A percentile compares a stretch with the other conserved stretches of the same genome.
Evolutionary conservation across 371 early-diverging fungal genomes (phyloP).

Genomic region (Nematocida sp.): DNA sequence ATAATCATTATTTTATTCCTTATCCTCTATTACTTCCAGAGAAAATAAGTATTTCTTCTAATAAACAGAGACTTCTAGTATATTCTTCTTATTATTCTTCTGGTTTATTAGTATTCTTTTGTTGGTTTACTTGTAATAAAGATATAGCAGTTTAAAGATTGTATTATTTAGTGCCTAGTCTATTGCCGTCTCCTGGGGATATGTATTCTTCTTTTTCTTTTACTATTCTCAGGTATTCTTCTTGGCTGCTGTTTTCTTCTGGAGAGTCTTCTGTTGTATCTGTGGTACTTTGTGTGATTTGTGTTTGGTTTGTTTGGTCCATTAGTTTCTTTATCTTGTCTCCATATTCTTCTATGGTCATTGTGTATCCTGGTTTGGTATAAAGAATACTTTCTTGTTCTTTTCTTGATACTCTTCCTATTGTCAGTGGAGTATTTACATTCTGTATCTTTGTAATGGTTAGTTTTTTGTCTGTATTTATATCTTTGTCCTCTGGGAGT

Average conservation of each 20-base stretch:
- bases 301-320: neutral
- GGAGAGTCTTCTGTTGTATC: neutral
- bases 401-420: neutral
- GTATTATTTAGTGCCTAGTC: conserved; percentile 32
- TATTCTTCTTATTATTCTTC: too few relatives aligned
- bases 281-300: neutral
- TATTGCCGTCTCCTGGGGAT: conserved; percentile 33
- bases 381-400: conserved; percentile 27
- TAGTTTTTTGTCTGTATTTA: too few relatives aligned
- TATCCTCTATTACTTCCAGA: conserved; percentile 25
- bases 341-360: conserved; percentile 49
- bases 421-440: neutral
- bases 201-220: conserved; percentile 8
- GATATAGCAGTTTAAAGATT: neutral
- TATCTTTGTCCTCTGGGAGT: conserved; percentile 12
- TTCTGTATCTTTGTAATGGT: too few relatives aligned
- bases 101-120: too few relatives aligned
- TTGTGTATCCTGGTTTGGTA: neutral
- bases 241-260: neutral
- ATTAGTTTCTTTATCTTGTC: conserved; percentile 30
- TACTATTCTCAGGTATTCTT: neutral
- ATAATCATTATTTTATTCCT: conserved; percentile 36
- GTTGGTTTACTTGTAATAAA: neutral
- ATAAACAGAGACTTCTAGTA: neutral
- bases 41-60: neutral